Conservation (phyloP, 371 early-diverging fungal species). For the Syncephalastrum monosporum region DNA sequence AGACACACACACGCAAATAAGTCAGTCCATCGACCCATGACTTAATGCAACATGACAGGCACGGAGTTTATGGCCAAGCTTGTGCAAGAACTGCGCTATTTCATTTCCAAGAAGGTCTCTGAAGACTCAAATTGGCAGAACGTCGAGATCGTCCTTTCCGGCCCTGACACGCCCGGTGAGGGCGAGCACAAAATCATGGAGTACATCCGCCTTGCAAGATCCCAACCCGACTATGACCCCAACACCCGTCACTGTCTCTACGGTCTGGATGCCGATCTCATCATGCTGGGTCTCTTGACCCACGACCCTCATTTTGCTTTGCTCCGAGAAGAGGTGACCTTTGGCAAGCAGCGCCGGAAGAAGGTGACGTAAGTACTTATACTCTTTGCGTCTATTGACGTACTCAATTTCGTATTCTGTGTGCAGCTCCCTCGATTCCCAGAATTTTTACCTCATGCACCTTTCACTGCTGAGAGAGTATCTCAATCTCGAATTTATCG, state of each 20-base stretch:
- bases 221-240: constrained; percentile 76
- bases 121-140: constrained; percentile 89
- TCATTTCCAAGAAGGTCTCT: constrained; percentile 89
- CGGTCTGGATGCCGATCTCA: constrained; percentile 98
- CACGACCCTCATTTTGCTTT: constrained; percentile 97
- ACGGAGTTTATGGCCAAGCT: constrained; percentile 98
- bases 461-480: constrained; percentile 91
- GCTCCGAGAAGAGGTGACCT: constrained; percentile 95
- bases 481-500: constrained; percentile 83
- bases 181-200: constrained; percentile 99
- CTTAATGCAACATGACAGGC: constrained; percentile 31
- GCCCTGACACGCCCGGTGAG: constrained; percentile 98
- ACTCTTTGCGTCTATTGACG: background rate
- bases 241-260: constrained; percentile 95
- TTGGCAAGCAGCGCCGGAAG: constrained; percentile 67
- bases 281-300: constrained; percentile 95
- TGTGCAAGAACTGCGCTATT: constrained; percentile 84
- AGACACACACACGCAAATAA: background rate
- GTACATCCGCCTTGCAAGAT: constrained; percentile 87
- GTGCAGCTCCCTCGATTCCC: constrained; percentile 44
- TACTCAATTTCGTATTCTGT: background rate
- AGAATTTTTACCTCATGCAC: constrained; percentile 81
- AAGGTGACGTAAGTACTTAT: constrained; percentile 41
- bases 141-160: constrained; percentile 90
- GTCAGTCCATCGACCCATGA: background rate